Evolutionary conservation across 768 basidiomycete genomes (phyloP).

Genomic region (Lentinus tigrinus): DNA sequence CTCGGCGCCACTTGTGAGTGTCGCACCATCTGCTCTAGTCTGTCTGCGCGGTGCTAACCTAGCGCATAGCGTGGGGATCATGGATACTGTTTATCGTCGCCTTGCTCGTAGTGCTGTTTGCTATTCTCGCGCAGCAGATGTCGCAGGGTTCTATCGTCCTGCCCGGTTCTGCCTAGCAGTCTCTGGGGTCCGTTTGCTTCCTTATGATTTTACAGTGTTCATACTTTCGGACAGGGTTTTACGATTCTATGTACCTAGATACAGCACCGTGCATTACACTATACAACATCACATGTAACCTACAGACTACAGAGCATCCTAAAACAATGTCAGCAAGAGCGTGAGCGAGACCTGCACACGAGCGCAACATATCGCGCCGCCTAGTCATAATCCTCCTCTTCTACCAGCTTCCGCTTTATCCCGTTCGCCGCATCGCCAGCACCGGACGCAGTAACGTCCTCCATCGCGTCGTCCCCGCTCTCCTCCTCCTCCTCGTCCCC

Average conservation of each 20-base stretch:
- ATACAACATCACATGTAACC: background rate
- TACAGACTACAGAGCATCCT: background rate
- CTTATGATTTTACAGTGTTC: slow-evolving; percentile 2
- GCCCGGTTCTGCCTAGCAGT: background rate
- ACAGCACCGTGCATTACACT: slow-evolving; percentile 4
- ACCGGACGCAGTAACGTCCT: slow-evolving; percentile 59
- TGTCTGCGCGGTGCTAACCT: background rate
- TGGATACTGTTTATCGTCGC: slow-evolving; percentile 29
- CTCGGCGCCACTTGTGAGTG: slow-evolving; percentile 54
- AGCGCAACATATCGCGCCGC: background rate
- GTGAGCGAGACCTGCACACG: background rate
- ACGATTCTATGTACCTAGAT: slow-evolving; percentile 7
- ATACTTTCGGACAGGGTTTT: slow-evolving; percentile 8
- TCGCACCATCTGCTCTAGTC: background rate
- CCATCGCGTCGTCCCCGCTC: slow-evolving; percentile 69
- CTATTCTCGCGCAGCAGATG: slow-evolving; percentile 27
- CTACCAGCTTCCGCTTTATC: slow-evolving; percentile 75
- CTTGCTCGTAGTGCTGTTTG: slow-evolving; percentile 32
- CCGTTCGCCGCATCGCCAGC: slow-evolving; percentile 47
- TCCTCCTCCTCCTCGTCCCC: slow-evolving; percentile 70
- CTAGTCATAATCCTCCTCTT: slow-evolving; percentile 86
- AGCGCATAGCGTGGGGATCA: slow-evolving; percentile 27
- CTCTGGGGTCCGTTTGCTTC: background rate
- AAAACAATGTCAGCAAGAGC: background rate
- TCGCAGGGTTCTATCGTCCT: slow-evolving; percentile 6